Evolutionary conservation across 2,329 filamentous ascomycete genomes (phyloP), one percentile per base, ranked within the genome.

Genomic region (Cercospora zeae-maydis): DNA sequence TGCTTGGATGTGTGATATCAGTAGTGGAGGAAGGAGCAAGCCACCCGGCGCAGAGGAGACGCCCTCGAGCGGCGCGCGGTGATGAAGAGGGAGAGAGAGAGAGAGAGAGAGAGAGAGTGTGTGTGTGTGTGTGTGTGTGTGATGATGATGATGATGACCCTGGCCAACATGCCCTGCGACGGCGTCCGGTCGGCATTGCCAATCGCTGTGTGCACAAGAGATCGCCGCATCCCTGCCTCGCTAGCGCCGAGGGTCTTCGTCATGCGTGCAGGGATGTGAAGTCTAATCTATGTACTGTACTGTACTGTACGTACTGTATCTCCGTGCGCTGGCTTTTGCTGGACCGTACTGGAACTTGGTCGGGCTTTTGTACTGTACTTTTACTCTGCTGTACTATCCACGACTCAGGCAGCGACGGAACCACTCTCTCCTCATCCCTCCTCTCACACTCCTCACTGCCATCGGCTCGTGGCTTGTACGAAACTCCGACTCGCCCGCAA

Each of bases 1-100:
- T 59, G 56, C n/a, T n/a, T n/a, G n/a, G n/a, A n/a, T n/a, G n/a
- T n/a, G n/a, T n/a, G 24, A 59, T 31, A 33, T 49, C 57, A 59
- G 57, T 59, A 49, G 49, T n/a, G n/a, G n/a, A n/a, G n/a, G n/a
- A 6, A 61, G 58, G 52, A 61, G 58, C 58, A 61, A 45, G 47
- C 58, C 47, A 60, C 47, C 58, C 58, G 49, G 47, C 58, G 58
- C 58, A 36, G 14, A 54, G 34, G 33, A n/a, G 36, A 27, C n/a
- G n/a, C n/a, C 37, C 37, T 42, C 37, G 37, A 42, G 37, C 37
- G n/a, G n/a, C n/a, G n/a, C n/a, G n/a, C n/a, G n/a, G n/a, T n/a
- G n/a, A n/a, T n/a, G n/a, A n/a, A n/a, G n/a, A n/a, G n/a, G n/a
- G n/a, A n/a, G n/a, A n/a, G n/a, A n/a, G n/a, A n/a, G 21, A 52